Base-by-base conservation (phyloP, 805 yeast species). In the Monosporozyma aerobia region DNA sequence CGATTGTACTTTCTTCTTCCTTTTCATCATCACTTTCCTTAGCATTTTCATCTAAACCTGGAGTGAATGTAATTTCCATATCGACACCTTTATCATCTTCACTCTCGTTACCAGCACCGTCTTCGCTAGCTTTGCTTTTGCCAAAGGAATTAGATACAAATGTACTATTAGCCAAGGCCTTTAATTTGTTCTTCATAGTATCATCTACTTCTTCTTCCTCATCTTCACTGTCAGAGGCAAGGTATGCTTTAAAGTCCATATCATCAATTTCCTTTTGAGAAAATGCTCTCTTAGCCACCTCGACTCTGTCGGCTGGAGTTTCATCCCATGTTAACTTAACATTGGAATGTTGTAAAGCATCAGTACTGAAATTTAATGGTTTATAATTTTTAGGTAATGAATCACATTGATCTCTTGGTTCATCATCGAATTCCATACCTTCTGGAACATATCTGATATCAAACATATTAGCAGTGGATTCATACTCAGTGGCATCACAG, bases 311-410 rank as follows among this genome's bases (percentile, higher is more conserved):
- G 53, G 82, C 84, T 6, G 99, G 98, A 0, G 98, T 95, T 71
- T 92, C 98, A 69, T 94, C 99, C 99, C 99, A 94, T 0, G 98
- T 90, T 59, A 94, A 76, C 68, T 88, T 90, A 49, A 94, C 99
- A 63, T 90, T 94, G 14, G 98, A 90, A 65, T 90, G 96, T 67
- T 94, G 97, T 54, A 94, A 75, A 0, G 99, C 99, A 70, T 88
- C 97, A 3, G 99, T 94, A 32, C 87, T 87, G 68, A 94, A 94
- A 9, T 77, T 74, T 23, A 71, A 67, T 19, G 99, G 99, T 59
- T 81, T 83, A 69, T 94, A 94, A 48, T 79, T 79, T 2, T 81
- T 70, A 6, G 98, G 96, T 8, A 90, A 72, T 56, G 79, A 79
- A 23, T 73, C 70, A 70, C 97, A 88, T 33, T 67, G 64, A 61